A percentile compares a stretch with the other conserved stretches of the same genome.
These are phyloP conservation scores for Oidiodendron maius DNA, from an alignment of 495 filamentous ascomycete genomes.

Conservation along the genomic window DNA sequence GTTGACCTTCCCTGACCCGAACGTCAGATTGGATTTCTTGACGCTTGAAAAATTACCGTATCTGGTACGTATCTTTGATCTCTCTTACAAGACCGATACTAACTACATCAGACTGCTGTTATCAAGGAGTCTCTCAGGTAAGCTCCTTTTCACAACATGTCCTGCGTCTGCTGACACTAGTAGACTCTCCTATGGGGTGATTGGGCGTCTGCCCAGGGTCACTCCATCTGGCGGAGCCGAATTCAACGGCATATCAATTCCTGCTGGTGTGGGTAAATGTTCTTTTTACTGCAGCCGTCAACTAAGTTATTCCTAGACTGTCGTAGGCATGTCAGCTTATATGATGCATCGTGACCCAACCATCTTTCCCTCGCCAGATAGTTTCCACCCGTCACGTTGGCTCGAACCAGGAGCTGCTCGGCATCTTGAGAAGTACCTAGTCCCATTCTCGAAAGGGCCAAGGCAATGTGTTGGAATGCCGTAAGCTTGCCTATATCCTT, in stretches of 20 bases:
- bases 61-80: constrained; percentile 9
- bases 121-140: constrained; percentile 24
- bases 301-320: constrained; percentile 21
- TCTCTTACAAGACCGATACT: neutral
- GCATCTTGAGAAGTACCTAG: constrained; percentile 23
- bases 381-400: constrained; percentile 1
- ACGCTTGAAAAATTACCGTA: constrained; percentile 28
- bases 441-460: constrained; percentile 31
- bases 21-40: constrained; percentile 5
- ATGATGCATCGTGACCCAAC: constrained; percentile 21
- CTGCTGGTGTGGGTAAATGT: too few relatives aligned
- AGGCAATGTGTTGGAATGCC: constrained; percentile 32
- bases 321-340: constrained; percentile 23
- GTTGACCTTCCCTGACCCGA: constrained; percentile 25
- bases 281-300: too few relatives aligned
- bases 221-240: constrained; percentile 19
- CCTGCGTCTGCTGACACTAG: too few relatives aligned
- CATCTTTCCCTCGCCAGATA: constrained; percentile 7
- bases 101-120: constrained; percentile 15
- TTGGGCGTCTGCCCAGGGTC: constrained; percentile 24
- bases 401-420: neutral
- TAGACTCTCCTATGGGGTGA: constrained; percentile 24
- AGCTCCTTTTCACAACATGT: neutral
- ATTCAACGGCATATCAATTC: constrained; percentile 23
- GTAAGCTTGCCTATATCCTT: constrained; percentile 3